Percentiles rank a stretch among this genome's conserved stretches.
Evolutionary conservation across 352 stramenopile genomes (phyloP).

Genomic region (Globisporangium solare): DNA sequence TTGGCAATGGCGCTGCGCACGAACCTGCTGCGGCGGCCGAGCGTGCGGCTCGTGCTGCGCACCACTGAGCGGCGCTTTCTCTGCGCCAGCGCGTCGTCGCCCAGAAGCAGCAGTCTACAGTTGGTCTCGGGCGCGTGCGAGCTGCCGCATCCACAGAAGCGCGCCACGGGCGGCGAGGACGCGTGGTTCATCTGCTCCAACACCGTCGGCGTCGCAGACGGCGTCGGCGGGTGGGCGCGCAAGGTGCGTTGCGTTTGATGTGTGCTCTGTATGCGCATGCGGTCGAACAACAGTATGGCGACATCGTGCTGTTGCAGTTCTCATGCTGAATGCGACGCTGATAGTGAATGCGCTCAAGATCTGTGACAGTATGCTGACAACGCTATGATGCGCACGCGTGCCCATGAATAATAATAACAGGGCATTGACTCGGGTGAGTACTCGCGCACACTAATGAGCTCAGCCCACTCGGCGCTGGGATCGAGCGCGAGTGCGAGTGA

Average conservation of each 20-base stretch:
- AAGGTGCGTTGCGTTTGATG: slow-evolving; percentile 35
- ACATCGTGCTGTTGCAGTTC: too few relatives aligned
- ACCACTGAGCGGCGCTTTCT: slow-evolving; percentile 3
- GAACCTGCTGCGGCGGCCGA: slow-evolving; percentile 1
- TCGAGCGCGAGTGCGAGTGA: slow-evolving; percentile 14
- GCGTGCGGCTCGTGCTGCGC: slow-evolving; percentile 5
- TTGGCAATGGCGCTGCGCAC: slow-evolving; percentile 5
- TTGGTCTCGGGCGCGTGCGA: slow-evolving; percentile 66
- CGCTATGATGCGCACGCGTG: not conserved
- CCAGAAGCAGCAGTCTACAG: slow-evolving; percentile 19
- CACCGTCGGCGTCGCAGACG: slow-evolving; percentile 81
- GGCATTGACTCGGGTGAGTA: slow-evolving; percentile 87
- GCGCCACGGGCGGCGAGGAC: slow-evolving; percentile 77
- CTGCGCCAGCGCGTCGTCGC: slow-evolving; percentile 18
- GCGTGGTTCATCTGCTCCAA: slow-evolving; percentile 78
- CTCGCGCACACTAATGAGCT: slow-evolving; percentile 76
- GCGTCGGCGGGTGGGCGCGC: slow-evolving; percentile 81
- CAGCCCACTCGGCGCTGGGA: slow-evolving; percentile 27
- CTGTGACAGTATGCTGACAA: too few relatives aligned
- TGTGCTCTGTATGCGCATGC: not conserved
- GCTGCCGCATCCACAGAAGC: slow-evolving; percentile 82
- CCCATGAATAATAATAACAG: slow-evolving; percentile 15
- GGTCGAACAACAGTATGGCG: too few relatives aligned
- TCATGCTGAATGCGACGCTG: too few relatives aligned
- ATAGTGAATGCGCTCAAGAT: too few relatives aligned